Evolutionary conservation across 208 protist species (phyloP), one percentile per base, ranked within the genome.

Genomic region (Crithidia thermophila): DNA sequence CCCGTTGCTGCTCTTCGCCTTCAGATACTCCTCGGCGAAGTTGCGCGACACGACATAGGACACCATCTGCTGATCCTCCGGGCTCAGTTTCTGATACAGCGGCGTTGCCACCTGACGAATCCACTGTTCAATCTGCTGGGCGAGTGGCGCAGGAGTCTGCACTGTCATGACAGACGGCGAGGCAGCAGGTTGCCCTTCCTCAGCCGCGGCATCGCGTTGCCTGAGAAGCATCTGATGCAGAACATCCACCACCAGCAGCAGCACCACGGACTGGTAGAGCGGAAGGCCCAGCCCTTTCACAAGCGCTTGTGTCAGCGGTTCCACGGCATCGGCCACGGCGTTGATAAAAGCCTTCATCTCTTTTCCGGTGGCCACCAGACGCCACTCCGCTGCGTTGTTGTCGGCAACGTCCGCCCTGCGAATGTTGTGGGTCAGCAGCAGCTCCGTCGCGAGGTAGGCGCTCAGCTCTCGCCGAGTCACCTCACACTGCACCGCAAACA

Each of bases 231-330:
- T 43, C 18, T 62, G 34, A 20, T 49, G 53, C 28, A 64, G 46
- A 2, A 43, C 75, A 28, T 88, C 82, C 0, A 91, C 66, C 28
- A 91, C 67, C 4, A 91, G 71, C 39, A 87, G 49, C 6, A 84
- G 27, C 14, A 87, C 13, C 7, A 81, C 40, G 9, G 75, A 69
- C 16, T 60, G 68, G 40, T 77, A 72, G 11, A 80, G 58, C 23
- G 64, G 57, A 10, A 23, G 63, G n/a, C 14, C 53, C 36, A 49
- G 42, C 3, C 21, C 25, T 7, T 37, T 16, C 21, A 62, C 65
- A 23, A 90, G 72, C 10, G 75, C 71, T 20, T 72, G 51, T 36
- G 77, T 59, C 18, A 84, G 46, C 51, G 60, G 53, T 13, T 69
- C 75, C 43, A 87, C 36, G 13, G 63, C 68, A 5, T 85, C 81